Conservation (phyloP, 768 basidiomycete species). For the Chalciporus chontae region DNA sequence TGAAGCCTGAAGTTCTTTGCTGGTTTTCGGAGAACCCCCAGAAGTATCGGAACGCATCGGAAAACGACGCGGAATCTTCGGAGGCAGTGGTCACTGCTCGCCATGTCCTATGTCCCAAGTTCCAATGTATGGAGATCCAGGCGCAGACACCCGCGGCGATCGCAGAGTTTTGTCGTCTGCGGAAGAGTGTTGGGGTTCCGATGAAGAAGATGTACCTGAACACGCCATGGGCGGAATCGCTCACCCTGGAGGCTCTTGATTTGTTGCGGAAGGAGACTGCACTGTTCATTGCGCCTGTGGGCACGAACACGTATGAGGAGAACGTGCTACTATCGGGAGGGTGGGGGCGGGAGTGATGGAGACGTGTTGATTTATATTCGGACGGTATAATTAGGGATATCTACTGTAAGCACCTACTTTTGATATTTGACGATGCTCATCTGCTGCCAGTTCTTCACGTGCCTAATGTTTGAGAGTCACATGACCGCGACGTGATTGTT, state of each 20-base stretch:
- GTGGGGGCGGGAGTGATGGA: conserved; percentile 8
- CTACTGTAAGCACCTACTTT: background rate
- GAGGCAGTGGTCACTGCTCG: conserved; percentile 3
- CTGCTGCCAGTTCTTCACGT: conserved; percentile 10
- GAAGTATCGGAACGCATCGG: conserved; percentile 14
- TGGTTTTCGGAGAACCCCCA: conserved; percentile 44
- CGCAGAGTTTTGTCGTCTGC: conserved; percentile 33
- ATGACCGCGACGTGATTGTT: conserved; percentile 25
- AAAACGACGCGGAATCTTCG: conserved; percentile 1
- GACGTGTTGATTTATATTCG: conserved; percentile 2
- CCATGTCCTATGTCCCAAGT: conserved; percentile 40
- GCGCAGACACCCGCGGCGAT: conserved; percentile 31
- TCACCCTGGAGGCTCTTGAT: conserved; percentile 22
- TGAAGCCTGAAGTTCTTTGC: conserved; percentile 41
- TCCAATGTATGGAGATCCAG: conserved; percentile 47
- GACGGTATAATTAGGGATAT: conserved; percentile 7
- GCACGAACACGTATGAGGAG: conserved; percentile 48
- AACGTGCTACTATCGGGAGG: conserved; percentile 27
- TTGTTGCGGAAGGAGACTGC: conserved; percentile 22
- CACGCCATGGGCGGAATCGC: conserved; percentile 24
- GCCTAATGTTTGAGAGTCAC: conserved; percentile 18
- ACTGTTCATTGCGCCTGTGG: conserved; percentile 31
- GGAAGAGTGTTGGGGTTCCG: conserved; percentile 41
- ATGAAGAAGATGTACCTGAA: conserved; percentile 49
- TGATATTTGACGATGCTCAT: background rate